A percentile compares a stretch with the other conserved stretches of the same genome.
Evolutionary conservation across 2,329 filamentous ascomycete genomes (phyloP).

Genomic region (Thielaviopsis punctulata): DNA sequence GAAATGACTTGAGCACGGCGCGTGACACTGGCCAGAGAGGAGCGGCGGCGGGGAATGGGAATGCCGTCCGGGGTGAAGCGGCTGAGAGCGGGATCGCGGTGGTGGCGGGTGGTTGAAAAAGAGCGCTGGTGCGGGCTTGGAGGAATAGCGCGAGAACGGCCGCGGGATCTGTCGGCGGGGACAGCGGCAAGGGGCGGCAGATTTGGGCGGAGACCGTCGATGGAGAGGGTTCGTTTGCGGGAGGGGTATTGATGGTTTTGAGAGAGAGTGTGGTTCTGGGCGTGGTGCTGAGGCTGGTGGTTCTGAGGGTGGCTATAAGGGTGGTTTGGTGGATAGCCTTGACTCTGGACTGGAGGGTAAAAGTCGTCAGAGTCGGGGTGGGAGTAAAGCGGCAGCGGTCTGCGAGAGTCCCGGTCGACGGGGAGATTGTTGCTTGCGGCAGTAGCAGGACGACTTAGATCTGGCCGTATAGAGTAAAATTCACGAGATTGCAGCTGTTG

Average conservation of each 20-base stretch:
- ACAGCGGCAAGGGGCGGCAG: background rate
- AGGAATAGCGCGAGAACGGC: constrained; percentile 1
- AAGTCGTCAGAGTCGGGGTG: constrained; percentile 12
- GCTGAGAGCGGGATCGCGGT: constrained; percentile 7
- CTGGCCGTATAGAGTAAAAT: constrained; percentile 10
- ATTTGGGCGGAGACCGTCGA: constrained; percentile 5
- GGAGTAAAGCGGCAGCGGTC: constrained; percentile 24
- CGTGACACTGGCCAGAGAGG: constrained; percentile 12
- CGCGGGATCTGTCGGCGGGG: background rate
- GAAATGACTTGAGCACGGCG: constrained; percentile 12
- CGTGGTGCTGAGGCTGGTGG: background rate
- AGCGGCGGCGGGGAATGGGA: constrained; percentile 11
- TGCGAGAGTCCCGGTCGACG: constrained; percentile 25
- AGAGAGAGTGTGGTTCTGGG: background rate
- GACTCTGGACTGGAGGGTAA: constrained; percentile 3
- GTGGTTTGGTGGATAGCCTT: constrained; percentile 12
- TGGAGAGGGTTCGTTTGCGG: constrained; percentile 13
- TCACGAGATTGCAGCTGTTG: no score
- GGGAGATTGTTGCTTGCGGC: constrained; percentile 16
- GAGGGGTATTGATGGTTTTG: background rate
- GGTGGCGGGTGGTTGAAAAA: constrained; percentile 9
- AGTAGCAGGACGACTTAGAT: constrained; percentile 11
- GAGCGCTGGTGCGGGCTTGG: constrained; percentile 7
- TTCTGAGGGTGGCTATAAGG: constrained; percentile 2
- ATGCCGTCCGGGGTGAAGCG: constrained; percentile 10